Base-by-base conservation (phyloP, 148 eudicot genomes). In the Rhododendron molle region DNA sequence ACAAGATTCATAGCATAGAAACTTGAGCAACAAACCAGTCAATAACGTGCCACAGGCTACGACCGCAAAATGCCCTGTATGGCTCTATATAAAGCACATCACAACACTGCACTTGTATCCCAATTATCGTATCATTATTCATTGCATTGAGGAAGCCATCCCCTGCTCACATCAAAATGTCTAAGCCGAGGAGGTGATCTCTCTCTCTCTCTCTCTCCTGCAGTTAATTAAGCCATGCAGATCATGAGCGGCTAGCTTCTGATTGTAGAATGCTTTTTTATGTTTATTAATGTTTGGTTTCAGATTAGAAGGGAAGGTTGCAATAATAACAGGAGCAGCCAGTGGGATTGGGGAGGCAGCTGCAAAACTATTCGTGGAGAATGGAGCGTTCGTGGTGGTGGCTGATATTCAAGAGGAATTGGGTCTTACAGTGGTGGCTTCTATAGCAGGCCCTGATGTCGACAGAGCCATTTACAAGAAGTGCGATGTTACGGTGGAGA, bases 291-390 rank as follows among this genome's bases (percentile, higher is more conserved):
- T 9, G 30, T 23, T 62, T 62, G 30, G 71, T 71, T 71, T 71
- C 20, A 71, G 76, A 30, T 32, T 71, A 32, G 76, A 71, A 32
- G 76, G 76, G 38, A 71, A 71, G 76, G 76, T 71, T 28, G 76
- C 76, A 74, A 74, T 84, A 32, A 76, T 84, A 52, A 76, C 86
- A 1, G 86, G 81, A 32, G 86, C 71, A n/a, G 86, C 86, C 13
- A 84, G 86, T 38, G 86, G 86, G 71, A 84, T 84, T 23, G 86
- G 86, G 7, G 81, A 84, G 73, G 86, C 71, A 56, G n/a, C 86
- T n/a, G 86, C 86, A 20, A 84, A 52, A 76, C 26, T 84, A 30
- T 84, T n/a, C n/a, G n/a, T n/a, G n/a, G n/a, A n/a, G n/a, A n/a
- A n/a, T n/a, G n/a, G n/a, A n/a, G n/a, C n/a, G n/a, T n/a, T n/a